phyloP scores from a whole-genome alignment of 345 rosid genomes.

The Arabis hirsuta region DNA sequence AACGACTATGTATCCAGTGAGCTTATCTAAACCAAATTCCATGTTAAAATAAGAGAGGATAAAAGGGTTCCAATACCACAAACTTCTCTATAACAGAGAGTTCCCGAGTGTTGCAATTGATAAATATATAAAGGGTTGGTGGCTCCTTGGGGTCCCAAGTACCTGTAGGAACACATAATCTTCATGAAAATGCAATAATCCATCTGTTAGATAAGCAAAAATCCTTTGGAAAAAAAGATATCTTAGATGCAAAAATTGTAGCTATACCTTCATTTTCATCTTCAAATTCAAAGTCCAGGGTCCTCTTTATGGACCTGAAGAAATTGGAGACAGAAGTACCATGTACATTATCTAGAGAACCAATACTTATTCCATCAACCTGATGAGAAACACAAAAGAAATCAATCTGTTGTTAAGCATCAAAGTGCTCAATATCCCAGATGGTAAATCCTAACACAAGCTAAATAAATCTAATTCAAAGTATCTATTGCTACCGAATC shows the following conservation, averaged over 20 bases:
- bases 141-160: conserved; percentile 78
- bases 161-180: conserved; percentile 52
- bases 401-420: conserved; percentile 29
- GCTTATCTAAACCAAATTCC: conserved; percentile 20
- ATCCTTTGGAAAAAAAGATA: not conserved
- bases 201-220: not conserved
- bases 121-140: conserved; percentile 79
- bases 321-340: conserved; percentile 65
- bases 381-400: conserved; percentile 48
- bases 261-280: conserved; percentile 85
- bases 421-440: conserved; percentile 11
- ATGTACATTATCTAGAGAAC: conserved; percentile 83
- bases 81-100: conserved; percentile 85
- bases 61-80: conserved; percentile 63
- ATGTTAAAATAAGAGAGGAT: conserved; percentile 29
- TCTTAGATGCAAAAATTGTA: not conserved
- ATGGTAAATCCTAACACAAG: conserved; percentile 14
- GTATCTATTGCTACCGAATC: conserved; percentile 60
- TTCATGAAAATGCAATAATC: not conserved
- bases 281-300: conserved; percentile 95
- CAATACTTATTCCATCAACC: conserved; percentile 79
- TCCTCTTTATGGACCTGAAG: conserved; percentile 82
- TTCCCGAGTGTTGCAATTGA: conserved; percentile 91
- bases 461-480: not conserved
- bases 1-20: conserved; percentile 20